Base-by-base conservation (phyloP, 73 alveolate species). In the Paramecium caudatum region DNA sequence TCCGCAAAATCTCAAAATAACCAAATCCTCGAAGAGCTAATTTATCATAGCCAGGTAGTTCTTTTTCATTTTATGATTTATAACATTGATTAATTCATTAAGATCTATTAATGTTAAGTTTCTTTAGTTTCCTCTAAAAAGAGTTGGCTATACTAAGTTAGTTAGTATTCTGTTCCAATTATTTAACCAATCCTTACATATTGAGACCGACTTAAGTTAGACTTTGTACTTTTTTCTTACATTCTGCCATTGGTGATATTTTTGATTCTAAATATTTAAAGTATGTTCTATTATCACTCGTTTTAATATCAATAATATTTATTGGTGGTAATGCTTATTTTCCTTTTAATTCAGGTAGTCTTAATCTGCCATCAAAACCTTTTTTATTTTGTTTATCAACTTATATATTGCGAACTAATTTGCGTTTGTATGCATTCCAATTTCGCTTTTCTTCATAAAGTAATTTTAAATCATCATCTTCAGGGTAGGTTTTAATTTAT, bases 331-430 rank as follows among this genome's bases (percentile, higher is more conserved):
- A 33, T 3, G 68, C 68, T 39, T 43, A 34, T 27, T 61, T 43
- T 39, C 78, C 49, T 30, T 86, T 86, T 46, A 62, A 32, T 32
- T 70, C 84, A 4, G 93, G 93, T 5, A 62, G 36, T 43, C 84
- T 86, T 5, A 86, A 55, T 55, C 90, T 15, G 36, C 30, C 46
- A 15, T 86, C 93, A 63, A 86, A 86, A 4, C 93, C 93, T 15
- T 86, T 86, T 86, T 43, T 86, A 41, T 86, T 86, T 86, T 86
- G 21, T 43, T 86, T 86, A 19, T 86, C 93, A 41, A 86, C 68
- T 10, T 47, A 37, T 4, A 86, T 46, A 62, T 86, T 86, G 8
- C 37, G 33, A 3, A 86, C 33, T 0, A 86, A 33, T 46, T 86
- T 86, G 25, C 47, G 33, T 25, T 19, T 62, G 65, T 62, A 86